Evolutionary conservation across 768 basidiomycete species (phyloP).

Genomic region (Mycena albidolilacea): DNA sequence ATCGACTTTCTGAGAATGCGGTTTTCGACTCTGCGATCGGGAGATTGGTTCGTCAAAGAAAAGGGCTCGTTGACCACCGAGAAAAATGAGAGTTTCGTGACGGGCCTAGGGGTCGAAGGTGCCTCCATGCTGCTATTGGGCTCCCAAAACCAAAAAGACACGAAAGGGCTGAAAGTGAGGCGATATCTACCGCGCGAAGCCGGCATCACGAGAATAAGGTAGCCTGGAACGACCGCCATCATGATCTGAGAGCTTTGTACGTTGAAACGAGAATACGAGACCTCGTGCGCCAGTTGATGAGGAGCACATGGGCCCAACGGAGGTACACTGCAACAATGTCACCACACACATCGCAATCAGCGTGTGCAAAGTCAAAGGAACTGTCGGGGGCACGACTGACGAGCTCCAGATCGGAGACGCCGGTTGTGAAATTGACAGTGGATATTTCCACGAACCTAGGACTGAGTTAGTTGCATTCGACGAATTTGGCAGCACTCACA

Average conservation of each 20-base stretch:
- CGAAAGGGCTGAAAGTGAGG: not conserved
- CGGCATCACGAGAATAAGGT: not conserved
- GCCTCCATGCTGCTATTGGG: not conserved
- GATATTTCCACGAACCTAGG: conserved; percentile 11
- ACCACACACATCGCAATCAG: not conserved
- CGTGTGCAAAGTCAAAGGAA: not conserved
- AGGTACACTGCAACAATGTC: conserved; percentile 9
- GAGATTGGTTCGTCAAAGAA: too few species aligned
- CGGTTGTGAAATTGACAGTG: not conserved
- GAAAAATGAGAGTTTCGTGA: not conserved
- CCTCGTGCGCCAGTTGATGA: conserved; percentile 19
- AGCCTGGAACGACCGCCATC: not conserved
- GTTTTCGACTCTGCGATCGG: not conserved
- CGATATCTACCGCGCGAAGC: not conserved
- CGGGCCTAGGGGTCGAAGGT: not conserved
- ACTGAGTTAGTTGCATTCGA: not conserved
- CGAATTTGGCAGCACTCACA: not conserved
- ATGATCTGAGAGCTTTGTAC: not conserved
- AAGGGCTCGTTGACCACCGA: not conserved
- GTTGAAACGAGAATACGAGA: not conserved
- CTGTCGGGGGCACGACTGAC: not conserved
- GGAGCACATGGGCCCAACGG: not conserved
- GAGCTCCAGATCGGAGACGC: not conserved
- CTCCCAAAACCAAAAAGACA: not conserved
- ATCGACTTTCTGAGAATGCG: too few species aligned